Percentiles rank a stretch among this genome's conserved stretches.
Conservation (phyloP, 257 asterid genomes). For the Solanum microdontum region DNA sequence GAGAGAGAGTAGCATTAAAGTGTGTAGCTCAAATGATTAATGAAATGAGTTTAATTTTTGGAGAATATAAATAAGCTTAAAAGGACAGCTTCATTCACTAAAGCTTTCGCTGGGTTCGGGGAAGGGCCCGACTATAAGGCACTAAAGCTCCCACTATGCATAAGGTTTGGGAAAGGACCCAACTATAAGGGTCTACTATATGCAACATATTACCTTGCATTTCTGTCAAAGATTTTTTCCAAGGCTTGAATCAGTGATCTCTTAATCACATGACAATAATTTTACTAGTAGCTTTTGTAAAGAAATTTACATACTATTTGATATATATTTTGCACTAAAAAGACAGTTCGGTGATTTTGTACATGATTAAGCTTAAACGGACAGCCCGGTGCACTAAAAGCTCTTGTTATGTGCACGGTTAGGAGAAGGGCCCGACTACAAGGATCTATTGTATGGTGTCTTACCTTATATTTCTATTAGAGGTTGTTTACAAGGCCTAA, state of each 20-base stretch:
- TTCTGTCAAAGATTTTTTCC: not conserved
- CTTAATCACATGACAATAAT: not conserved
- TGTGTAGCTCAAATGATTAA: not conserved
- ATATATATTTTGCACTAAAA: not conserved
- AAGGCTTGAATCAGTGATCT: not conserved
- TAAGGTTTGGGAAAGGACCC: not conserved
- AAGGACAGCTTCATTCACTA: fast-evolving
- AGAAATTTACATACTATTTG: not conserved
- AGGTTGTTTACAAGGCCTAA: too few species aligned
- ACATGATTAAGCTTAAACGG: not conserved
- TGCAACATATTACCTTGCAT: not conserved
- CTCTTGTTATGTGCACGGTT: not conserved
- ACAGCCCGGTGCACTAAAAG: not conserved
- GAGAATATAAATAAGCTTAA: not conserved
- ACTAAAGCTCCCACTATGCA: not conserved
- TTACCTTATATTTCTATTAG: too few species aligned
- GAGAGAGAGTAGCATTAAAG: not conserved
- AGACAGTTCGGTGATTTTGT: not conserved
- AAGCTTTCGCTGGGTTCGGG: not conserved
- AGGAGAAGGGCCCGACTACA: not conserved
- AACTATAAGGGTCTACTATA: not conserved
- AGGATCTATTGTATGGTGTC: fast-evolving
- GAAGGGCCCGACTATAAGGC: not conserved
- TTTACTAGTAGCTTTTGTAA: not conserved
- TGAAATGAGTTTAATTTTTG: not conserved